phyloP scores from a whole-genome alignment of 2,329 filamentous ascomycete genomes.

The Aureobasidium sp. region DNA sequence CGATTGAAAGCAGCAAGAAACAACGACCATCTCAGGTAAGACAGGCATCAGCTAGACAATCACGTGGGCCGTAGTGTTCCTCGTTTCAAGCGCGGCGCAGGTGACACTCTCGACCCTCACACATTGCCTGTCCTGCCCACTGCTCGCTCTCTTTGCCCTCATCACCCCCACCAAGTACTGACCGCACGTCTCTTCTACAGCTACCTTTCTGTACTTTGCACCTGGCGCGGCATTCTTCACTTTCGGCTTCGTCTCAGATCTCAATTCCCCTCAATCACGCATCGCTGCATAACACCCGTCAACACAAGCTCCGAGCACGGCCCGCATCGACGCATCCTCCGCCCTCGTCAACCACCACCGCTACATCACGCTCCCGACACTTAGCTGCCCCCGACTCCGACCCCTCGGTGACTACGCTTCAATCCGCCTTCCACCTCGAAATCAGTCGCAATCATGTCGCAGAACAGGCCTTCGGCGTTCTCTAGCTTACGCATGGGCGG shows the following conservation, averaged over 20 bases:
- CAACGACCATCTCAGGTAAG: neutral
- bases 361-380: neutral
- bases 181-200: neutral
- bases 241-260: neutral
- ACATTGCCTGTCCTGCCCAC: neutral
- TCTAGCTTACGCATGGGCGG: conserved; percentile 90
- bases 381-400: neutral
- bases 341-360: neutral
- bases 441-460: conserved; percentile 58
- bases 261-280: neutral
- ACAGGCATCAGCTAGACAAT: neutral
- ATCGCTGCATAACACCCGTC: conserved; percentile 7
- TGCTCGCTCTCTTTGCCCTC: neutral
- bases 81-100: conserved; percentile 7
- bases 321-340: conserved; percentile 10
- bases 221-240: neutral
- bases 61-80: neutral
- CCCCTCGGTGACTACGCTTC: neutral
- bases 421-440: neutral
- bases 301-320: conserved; percentile 11
- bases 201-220: neutral
- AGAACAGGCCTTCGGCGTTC: conserved; percentile 87
- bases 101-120: conserved; percentile 4
- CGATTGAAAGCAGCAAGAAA: neutral
- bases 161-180: neutral